Percentiles rank a stretch among this genome's conserved stretches.
Evolutionary conservation across 495 filamentous ascomycete genomes (phyloP).

Genomic region (Podospora appendiculata): DNA sequence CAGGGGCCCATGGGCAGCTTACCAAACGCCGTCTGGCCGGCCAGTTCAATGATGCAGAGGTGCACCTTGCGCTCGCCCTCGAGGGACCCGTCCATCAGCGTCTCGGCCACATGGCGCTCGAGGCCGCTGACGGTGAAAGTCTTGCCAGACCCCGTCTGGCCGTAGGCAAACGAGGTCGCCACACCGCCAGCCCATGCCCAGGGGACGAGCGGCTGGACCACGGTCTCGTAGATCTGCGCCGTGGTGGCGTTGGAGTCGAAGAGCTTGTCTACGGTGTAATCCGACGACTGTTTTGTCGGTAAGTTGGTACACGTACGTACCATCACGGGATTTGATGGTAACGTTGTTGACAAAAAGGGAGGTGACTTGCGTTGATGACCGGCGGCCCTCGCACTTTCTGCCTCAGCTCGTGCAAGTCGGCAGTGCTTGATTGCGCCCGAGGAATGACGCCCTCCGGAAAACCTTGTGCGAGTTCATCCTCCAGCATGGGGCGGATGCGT

Average conservation of each 20-base stretch:
- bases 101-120: constrained; percentile 13
- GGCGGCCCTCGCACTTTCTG: constrained; percentile 8
- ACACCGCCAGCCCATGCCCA: constrained; percentile 19
- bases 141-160: constrained; percentile 43
- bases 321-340: background rate
- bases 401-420: constrained; percentile 15
- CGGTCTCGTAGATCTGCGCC: constrained; percentile 8
- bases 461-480: constrained; percentile 8
- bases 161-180: constrained; percentile 35
- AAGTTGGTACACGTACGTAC: background rate
- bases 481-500: constrained; percentile 14
- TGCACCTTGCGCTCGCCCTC: constrained; percentile 13
- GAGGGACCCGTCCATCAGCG: constrained; percentile 12
- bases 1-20: background rate
- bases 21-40: constrained; percentile 12
- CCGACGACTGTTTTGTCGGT: constrained; percentile 3
- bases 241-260: constrained; percentile 12
- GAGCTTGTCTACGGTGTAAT: constrained; percentile 14
- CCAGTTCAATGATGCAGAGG: constrained; percentile 17
- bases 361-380: constrained; percentile 4
- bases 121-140: constrained; percentile 31
- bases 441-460: constrained; percentile 9
- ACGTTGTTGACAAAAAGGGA: background rate
- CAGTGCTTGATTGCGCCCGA: constrained; percentile 1
- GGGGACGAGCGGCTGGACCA: constrained; percentile 15